phyloP scores from a whole-genome alignment of 331 rosid species.

The Malus hybrid region DNA sequence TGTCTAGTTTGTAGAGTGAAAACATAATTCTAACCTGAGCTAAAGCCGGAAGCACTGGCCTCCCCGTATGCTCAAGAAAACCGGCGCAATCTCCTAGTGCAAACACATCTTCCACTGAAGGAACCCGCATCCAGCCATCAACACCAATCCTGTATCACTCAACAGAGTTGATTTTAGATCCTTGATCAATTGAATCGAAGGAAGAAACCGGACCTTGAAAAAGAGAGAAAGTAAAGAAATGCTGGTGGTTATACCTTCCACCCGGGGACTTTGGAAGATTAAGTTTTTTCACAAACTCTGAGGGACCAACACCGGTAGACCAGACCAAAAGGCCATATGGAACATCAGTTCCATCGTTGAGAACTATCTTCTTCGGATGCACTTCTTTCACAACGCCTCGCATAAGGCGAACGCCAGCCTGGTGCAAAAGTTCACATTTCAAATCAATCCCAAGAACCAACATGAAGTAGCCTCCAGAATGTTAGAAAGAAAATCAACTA shows the following conservation, averaged over 20 bases:
- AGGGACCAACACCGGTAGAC: conserved; percentile 98
- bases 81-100: conserved; percentile 98
- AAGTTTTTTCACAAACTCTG: conserved; percentile 65
- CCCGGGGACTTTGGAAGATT: conserved; percentile 74
- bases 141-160: conserved; percentile 65
- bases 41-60: conserved; percentile 87
- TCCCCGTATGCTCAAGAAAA: conserved; percentile 82
- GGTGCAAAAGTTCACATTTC: conserved; percentile 18
- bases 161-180: neutral
- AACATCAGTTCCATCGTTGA: conserved; percentile 73
- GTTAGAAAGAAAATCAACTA: neutral
- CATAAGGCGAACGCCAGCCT: conserved; percentile 69
- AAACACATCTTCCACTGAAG: conserved; percentile 84
- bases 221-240: neutral
- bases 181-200: neutral
- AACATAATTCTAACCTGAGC: conserved; percentile 59
- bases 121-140: conserved; percentile 86
- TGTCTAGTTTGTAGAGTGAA: neutral
- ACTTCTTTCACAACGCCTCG: conserved; percentile 84
- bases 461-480: neutral
- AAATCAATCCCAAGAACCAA: neutral
- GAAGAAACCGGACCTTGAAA: neutral
- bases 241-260: conserved; percentile 52
- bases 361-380: conserved; percentile 53
- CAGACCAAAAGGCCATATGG: conserved; percentile 94